These are phyloP conservation scores for Phaseolus lunatus DNA, from an alignment of 306 rosid species.

Conservation along the genomic window DNA sequence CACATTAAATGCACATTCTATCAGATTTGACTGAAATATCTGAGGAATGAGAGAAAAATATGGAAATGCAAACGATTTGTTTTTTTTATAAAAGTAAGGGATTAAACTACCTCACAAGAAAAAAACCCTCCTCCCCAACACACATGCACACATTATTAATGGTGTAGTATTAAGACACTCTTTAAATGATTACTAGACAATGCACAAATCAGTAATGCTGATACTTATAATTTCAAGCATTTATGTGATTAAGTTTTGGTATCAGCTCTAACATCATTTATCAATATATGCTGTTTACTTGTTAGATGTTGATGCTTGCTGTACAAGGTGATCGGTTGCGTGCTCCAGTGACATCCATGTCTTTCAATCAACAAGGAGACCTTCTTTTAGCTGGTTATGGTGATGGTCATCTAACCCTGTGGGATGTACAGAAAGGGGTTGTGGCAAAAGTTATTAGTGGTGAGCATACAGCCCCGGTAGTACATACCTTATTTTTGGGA, in stretches of 20 bases:
- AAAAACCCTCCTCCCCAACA: background rate
- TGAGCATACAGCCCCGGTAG: constrained; percentile 90
- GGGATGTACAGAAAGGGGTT: constrained; percentile 87
- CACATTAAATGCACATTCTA: constrained; percentile 22
- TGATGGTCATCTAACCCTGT: constrained; percentile 86
- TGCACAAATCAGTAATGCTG: constrained; percentile 24
- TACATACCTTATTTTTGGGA: constrained; percentile 85
- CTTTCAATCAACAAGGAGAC: constrained; percentile 96
- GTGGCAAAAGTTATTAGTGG: constrained; percentile 82
- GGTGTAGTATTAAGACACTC: constrained; percentile 9
- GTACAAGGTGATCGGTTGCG: constrained; percentile 80
- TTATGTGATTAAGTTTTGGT: constrained; percentile 42
- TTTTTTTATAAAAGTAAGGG: constrained; percentile 20
- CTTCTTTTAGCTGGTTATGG: constrained; percentile 94
- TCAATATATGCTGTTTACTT: constrained; percentile 40
- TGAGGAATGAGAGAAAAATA: constrained; percentile 32
- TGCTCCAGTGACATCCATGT: constrained; percentile 87
- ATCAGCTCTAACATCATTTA: constrained; percentile 40
- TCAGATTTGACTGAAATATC: constrained; percentile 27
- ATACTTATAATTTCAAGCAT: constrained; percentile 29
- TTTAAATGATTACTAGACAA: constrained; percentile 26
- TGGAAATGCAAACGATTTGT: constrained; percentile 18
- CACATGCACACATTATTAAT: background rate
- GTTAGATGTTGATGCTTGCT: constrained; percentile 84
- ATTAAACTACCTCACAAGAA: background rate